Base-by-base conservation (phyloP, 192 early-diverging fungal species). In the Gamsiella multidivaricata region DNA sequence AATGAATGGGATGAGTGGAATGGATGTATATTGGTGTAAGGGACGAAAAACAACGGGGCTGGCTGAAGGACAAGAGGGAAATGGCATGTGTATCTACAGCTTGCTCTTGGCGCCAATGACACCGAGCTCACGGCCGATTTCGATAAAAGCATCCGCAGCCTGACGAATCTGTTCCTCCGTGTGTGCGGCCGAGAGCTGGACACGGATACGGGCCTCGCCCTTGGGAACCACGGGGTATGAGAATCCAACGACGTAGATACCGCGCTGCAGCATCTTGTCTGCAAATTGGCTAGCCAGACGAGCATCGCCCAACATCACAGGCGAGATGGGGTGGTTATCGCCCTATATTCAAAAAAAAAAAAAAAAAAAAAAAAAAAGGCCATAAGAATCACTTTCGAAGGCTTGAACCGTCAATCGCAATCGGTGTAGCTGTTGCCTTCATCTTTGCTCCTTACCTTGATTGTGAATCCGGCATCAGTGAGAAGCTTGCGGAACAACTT, bases 161-260 rank as follows among this genome's bases (percentile, higher is more conserved):
- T 88, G 86, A 55, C 93, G 86, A 75, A 94, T 94, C 87, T 93
- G 92, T 26, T 69, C 85, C 32, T 74, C 73, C 62, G 84, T 89
- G 82, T 98, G 97, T 41, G 95, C 95, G 29, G 97, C 95, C 43
- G 95, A 93, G 14, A 96, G 93, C 14, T 96, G 97, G 83, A 98
- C 96, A 54, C 97, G 91, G 66, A 98, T 90, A 56, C 97, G 91
- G 73, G 97, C 97, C 83, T 98, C 92, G 54, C 97, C 97, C 15
- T 89, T 87, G 46, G 92, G 82, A 18, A 98, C 95, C 28, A 96
- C 97, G 22, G 97, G 97, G 85, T 94, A 98, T 81, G 97, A 97
- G 89, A 98, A 97, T 61, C 88, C 89, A 85, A 97, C 93, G 32
- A 97, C 97, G 80, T 98, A 98, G 79, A 98, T 96, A 67, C 87